phyloP scores from a whole-genome alignment of 148 eudicot species.

The Heliamphora exappendiculata region DNA sequence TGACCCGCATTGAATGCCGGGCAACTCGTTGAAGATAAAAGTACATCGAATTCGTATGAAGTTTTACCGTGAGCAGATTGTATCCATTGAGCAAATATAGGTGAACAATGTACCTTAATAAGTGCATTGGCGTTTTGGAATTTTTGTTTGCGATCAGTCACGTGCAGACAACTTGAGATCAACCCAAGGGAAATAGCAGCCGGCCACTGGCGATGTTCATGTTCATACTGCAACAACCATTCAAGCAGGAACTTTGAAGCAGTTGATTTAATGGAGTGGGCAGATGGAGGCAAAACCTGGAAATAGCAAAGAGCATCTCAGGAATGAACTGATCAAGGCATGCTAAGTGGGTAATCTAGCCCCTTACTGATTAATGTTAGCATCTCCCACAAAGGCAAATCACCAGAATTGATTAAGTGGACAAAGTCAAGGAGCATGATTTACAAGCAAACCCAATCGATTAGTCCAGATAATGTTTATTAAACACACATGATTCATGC shows the following conservation, averaged over 20 bases:
- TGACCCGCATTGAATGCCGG: neutral
- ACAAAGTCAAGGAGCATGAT: neutral
- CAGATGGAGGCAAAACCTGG: conserved; percentile 83
- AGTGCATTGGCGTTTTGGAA: conserved; percentile 55
- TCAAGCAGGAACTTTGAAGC: conserved; percentile 69
- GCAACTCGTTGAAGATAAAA: neutral
- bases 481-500: no score
- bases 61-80: no score
- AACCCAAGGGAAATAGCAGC: conserved; percentile 93
- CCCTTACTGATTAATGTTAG: neutral
- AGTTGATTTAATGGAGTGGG: conserved; percentile 60
- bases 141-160: conserved; percentile 77
- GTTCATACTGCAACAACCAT: conserved; percentile 86
- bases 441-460: neutral
- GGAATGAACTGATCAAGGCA: conserved; percentile 5
- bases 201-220: conserved; percentile 94
- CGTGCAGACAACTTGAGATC: conserved; percentile 68
- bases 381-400: neutral
- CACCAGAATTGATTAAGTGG: neutral
- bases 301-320: conserved; percentile 10
- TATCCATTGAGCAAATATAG: no score
- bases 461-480: neutral
- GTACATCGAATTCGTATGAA: no score
- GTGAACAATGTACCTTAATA: conserved; percentile 55
- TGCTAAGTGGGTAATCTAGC: neutral